Evolutionary conservation across 2,329 filamentous ascomycete species (phyloP), one percentile per base, ranked within the genome.

Genomic region (Nemania sp.): DNA sequence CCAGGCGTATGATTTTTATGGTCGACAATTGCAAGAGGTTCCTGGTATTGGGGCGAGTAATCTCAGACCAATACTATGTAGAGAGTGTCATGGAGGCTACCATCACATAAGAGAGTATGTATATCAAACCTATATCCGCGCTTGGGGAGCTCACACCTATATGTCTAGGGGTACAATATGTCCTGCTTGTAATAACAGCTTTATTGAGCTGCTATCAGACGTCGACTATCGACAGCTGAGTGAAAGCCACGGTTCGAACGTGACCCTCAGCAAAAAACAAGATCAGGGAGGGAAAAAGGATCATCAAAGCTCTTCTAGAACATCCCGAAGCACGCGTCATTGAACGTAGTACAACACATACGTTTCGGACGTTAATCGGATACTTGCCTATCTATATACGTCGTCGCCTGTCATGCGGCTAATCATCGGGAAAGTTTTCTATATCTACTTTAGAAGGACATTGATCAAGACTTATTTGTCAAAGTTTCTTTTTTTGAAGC

Each of bases 201-300:
- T 67, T n/a, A 43, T 59, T 26, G 64, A 70, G 61, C 18, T 70
- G n/a, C 13, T 70, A 45, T 45, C 61, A 15, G 60, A 60, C 26
- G 64, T 35, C 5, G 67, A 70, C 18, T 70, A 61, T 38, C 64
- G 41, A 45, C 60, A 26, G 54, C 24, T 62, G 15, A 38, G 32
- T 45, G 45, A 53, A 35, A 53, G 45, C 15, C 24, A 45, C 0
- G 26, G 47, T 45, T 54, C 67, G 24, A 53, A 10, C 35, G 57
- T 41, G 1, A 22, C 27, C 41, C 24, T 59, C 4, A 55, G 47
- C 59, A 64, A 64, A 41, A 67, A 47, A 18, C 59, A 64, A 38
- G 69, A 66, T 22, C 67, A 69, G 24, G 61, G 62, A 4, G 61
- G 57, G 18, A 71, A 60, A 13, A 71, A 64, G n/a, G 69, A 64